These are phyloP conservation scores for Gossypium schwendimanii DNA, from an alignment of 441 rosid genomes.

Conservation along the genomic window DNA sequence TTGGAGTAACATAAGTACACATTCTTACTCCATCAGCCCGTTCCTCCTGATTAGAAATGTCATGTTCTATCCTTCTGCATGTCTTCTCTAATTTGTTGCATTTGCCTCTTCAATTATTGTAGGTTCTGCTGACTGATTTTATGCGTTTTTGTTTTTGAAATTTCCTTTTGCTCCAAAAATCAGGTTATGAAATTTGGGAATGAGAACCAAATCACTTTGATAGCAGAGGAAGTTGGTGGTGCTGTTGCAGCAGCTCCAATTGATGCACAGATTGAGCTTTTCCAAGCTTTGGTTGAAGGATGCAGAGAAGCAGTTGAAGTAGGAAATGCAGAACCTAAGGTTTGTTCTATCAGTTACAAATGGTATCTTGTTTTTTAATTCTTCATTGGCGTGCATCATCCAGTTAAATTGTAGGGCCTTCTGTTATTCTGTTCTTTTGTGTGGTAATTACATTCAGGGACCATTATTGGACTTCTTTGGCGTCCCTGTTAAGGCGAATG, in stretches of 20 bases:
- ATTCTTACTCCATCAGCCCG: background rate
- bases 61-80: background rate
- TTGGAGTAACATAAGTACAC: background rate
- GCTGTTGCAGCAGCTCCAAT: constrained; percentile 64
- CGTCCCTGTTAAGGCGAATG: constrained; percentile 86
- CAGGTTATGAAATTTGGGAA: constrained; percentile 95
- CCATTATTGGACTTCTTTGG: constrained; percentile 96
- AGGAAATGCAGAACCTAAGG: constrained; percentile 73
- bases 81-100: background rate
- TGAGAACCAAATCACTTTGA: constrained; percentile 59
- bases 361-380: background rate
- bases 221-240: constrained; percentile 88
- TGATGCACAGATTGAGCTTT: constrained; percentile 85
- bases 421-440: background rate
- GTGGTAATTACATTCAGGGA: constrained; percentile 47
- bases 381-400: background rate
- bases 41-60: background rate
- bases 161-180: background rate
- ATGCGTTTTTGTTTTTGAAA: background rate
- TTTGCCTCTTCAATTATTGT: background rate
- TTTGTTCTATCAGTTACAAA: constrained; percentile 16
- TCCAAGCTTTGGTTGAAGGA: constrained; percentile 78
- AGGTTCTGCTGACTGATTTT: background rate
- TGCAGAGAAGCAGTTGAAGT: constrained; percentile 70
- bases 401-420: background rate